These are phyloP conservation scores for Xylariales sp. DNA, from an alignment of 2,329 filamentous ascomycete species.

Conservation along the genomic window DNA sequence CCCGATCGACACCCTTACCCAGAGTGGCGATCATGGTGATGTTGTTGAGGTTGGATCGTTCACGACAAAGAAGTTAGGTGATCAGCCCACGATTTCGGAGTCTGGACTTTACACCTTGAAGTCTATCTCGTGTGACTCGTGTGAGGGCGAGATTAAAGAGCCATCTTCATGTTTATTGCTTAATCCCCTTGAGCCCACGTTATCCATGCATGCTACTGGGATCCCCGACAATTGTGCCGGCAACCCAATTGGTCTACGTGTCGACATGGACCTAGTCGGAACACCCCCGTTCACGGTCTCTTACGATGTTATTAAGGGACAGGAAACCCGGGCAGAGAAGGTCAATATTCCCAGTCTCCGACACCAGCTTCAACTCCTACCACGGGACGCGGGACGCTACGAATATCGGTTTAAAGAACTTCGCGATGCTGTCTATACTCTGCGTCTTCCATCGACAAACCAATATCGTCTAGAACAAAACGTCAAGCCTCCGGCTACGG, in stretches of 20 bases:
- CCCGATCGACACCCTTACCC: constrained; percentile 74
- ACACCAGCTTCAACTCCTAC: constrained; percentile 86
- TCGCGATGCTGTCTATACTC: constrained; percentile 83
- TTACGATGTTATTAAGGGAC: constrained; percentile 78
- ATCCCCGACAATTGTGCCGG: constrained; percentile 96
- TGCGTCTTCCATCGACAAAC: constrained; percentile 52
- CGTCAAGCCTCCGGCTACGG: constrained; percentile 91
- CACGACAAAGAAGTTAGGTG: constrained; percentile 69
- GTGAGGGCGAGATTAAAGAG: constrained; percentile 88
- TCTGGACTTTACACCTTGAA: constrained; percentile 89
- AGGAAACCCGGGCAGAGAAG: constrained; percentile 64
- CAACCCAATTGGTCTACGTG: constrained; percentile 88
- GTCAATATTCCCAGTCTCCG: constrained; percentile 76
- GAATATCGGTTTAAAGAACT: constrained; percentile 86
- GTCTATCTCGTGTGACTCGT: constrained; percentile 82
- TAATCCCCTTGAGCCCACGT: constrained; percentile 87
- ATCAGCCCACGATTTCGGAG: constrained; percentile 75
- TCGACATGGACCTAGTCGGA: constrained; percentile 89
- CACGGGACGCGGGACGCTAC: constrained; percentile 83
- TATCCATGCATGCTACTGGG: constrained; percentile 79
- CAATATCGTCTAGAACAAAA: constrained; percentile 76
- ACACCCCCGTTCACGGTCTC: constrained; percentile 89
- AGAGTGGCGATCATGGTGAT: constrained; percentile 76
- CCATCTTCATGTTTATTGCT: constrained; percentile 92
- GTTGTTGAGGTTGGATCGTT: constrained; percentile 68